Percentiles rank a stretch among this genome's conserved stretches.
phyloP scores from a whole-genome alignment of 257 asterid species.

The Solanum raphanifolium region DNA sequence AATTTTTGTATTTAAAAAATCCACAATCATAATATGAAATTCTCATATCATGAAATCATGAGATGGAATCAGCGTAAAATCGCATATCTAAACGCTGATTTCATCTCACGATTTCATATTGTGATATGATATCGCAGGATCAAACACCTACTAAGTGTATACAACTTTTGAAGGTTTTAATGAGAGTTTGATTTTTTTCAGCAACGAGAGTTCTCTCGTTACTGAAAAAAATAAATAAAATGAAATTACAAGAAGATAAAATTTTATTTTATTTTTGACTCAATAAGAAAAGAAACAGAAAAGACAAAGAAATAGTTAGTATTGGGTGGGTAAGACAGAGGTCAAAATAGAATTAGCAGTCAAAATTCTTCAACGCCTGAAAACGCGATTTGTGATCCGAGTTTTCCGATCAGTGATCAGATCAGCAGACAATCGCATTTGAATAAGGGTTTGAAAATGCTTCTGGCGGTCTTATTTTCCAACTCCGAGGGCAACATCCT shows the following conservation, averaged over 20 bases:
- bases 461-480: slow-evolving; percentile 83
- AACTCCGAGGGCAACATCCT: slow-evolving; percentile 95
- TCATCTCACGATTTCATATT: no score
- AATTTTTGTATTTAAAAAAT: no score
- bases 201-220: background rate
- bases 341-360: background rate
- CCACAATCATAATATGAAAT: no score
- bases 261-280: background rate
- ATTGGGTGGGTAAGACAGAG: background rate
- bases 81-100: no score
- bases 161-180: no score
- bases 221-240: no score
- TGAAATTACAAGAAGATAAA: background rate
- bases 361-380: background rate
- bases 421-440: background rate
- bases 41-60: no score
- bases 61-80: no score
- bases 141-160: no score
- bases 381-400: background rate
- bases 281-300: background rate
- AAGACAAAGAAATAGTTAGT: background rate
- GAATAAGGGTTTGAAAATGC: slow-evolving; percentile 27
- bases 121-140: no score
- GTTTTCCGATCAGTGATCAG: background rate
- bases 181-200: no score